Conservation (phyloP, 768 basidiomycete genomes). For the Mycena galopus region DNA sequence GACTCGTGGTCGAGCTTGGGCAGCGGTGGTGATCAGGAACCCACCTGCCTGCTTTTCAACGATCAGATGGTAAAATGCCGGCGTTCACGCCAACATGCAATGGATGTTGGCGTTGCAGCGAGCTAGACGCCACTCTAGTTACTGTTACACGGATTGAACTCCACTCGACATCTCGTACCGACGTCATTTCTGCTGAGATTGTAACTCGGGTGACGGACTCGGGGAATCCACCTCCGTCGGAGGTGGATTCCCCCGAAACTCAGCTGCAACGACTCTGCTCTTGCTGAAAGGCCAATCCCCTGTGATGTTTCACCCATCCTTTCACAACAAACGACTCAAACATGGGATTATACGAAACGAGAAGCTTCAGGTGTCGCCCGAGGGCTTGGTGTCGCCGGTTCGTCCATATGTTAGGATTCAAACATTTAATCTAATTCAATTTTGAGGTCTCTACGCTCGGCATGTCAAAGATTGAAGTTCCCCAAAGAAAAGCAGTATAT, state of each 20-base stretch:
- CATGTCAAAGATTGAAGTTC: slow-evolving; percentile 2
- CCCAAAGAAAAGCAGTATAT: background rate
- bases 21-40: no score
- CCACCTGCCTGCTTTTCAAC: no score
- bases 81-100: no score
- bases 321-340: background rate
- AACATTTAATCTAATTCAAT: background rate
- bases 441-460: background rate
- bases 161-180: background rate
- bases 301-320: slow-evolving; percentile 2
- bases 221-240: no score
- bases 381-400: background rate
- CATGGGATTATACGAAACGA: background rate
- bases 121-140: background rate
- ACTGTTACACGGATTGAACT: slow-evolving; percentile 6
- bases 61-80: no score
- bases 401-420: background rate
- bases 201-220: background rate
- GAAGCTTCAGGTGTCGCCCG: background rate
- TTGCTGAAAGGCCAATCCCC: slow-evolving; percentile 1
- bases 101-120: background rate
- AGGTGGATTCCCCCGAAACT: background rate
- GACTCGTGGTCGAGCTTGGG: no score
- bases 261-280: background rate
- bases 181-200: slow-evolving; percentile 1